phyloP scores from a whole-genome alignment of 2,329 filamentous ascomycete species.

The Polychaeton citri region DNA sequence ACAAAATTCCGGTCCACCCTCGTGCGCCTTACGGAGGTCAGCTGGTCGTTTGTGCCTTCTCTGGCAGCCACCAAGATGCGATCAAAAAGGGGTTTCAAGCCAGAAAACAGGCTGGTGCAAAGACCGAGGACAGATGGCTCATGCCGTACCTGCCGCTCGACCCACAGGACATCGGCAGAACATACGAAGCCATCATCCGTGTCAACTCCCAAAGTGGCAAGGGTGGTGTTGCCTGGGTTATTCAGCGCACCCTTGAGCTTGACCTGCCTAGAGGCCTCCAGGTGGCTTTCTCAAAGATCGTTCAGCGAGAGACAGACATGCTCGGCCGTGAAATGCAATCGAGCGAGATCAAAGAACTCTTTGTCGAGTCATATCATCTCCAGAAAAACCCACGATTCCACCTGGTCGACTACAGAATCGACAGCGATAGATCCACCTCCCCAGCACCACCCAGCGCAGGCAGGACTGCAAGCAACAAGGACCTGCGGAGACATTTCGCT shows the following conservation, averaged over 20 bases:
- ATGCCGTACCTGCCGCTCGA: constrained; percentile 89
- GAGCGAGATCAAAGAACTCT: constrained; percentile 73
- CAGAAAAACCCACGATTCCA: constrained; percentile 71
- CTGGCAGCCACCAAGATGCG: constrained; percentile 84
- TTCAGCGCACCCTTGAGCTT: constrained; percentile 75
- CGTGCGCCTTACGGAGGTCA: constrained; percentile 83
- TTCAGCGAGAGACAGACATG: constrained; percentile 68
- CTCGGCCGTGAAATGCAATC: constrained; percentile 74
- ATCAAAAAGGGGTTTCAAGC: constrained; percentile 79
- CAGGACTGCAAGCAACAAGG: constrained; percentile 58
- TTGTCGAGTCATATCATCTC: constrained; percentile 78
- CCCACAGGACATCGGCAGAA: constrained; percentile 83
- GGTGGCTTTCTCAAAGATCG: constrained; percentile 76
- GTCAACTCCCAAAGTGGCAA: constrained; percentile 97
- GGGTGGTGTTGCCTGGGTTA: constrained; percentile 88
- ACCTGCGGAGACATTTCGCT: constrained; percentile 68
- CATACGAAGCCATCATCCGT: constrained; percentile 94
- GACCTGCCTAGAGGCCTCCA: constrained; percentile 88
- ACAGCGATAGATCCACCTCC: constrained; percentile 64
- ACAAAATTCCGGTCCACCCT: constrained; percentile 86
- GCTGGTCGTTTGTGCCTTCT: constrained; percentile 85
- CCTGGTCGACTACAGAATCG: constrained; percentile 85
- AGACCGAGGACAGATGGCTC: constrained; percentile 59
- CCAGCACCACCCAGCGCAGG: constrained; percentile 55
- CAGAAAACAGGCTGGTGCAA: constrained; percentile 48